Base-by-base conservation (phyloP, 192 early-diverging fungal species). In the Backusella psychrophila region DNA sequence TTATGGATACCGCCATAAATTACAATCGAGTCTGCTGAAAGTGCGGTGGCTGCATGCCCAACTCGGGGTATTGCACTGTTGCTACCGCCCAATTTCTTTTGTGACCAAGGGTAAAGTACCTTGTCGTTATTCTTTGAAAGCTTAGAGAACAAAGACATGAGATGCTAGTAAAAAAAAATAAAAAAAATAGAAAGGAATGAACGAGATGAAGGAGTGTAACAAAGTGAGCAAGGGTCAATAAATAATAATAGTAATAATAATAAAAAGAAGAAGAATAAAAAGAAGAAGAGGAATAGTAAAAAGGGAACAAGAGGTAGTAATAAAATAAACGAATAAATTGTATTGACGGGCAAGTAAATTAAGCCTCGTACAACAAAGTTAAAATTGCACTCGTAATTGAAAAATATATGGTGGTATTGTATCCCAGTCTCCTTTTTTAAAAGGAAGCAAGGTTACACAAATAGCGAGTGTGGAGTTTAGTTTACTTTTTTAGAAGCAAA, bases 101-200 rank as follows among this genome's bases (percentile, higher is more conserved):
- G 75, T 14, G 76, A 77, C 80, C 80, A 81, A 67, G 80, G 80
- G 42, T 77, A 81, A 12, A 66, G 49, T 7, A 56, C 21, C 59
- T 78, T 81, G 17, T 81, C 80, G 52, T 38, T 52, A 38, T 76
- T 81, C 68, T 74, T 74, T 49, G 80, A 74, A 7, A 78, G 46
- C 41, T 78, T 81, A 9, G 80, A 75, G 69, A 81, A 81, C 26
- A 81, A 71, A 15, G 80, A 75, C 80, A 81, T 81, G 42, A 59
- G 29, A 73, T 19, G 38, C 17, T 23, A 65, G 33, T 33, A 33
- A 33, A 33, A 33, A 33, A 33, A 33, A 33, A 33, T 3, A 33
- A 33, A 33, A 33, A 33, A 33, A 33, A 33, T 33, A 33, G 33
- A 33, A 33, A 74, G 29, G 67, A 42, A 42, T 52, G 46, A 72